Conservation (phyloP, 2,329 filamentous ascomycete species). For the Lachnellula willkommii region DNA sequence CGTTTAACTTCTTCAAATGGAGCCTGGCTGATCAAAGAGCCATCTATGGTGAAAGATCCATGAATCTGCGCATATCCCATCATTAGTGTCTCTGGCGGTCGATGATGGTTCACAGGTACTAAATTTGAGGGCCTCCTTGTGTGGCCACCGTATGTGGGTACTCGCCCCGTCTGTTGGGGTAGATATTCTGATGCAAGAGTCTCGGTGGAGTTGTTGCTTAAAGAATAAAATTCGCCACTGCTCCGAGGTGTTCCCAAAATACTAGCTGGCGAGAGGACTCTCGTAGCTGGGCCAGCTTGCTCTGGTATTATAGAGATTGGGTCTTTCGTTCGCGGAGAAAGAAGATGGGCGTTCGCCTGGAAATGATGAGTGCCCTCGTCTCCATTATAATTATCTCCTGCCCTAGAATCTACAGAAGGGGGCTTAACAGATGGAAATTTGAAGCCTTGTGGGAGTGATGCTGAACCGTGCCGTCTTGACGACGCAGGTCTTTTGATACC, state of each 20-base stretch:
- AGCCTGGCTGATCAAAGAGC: slow-evolving; percentile 80
- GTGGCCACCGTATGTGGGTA: slow-evolving; percentile 39
- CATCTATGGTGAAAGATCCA: slow-evolving; percentile 86
- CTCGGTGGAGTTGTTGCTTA: slow-evolving; percentile 93
- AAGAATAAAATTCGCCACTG: slow-evolving; percentile 89
- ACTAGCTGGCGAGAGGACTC: slow-evolving; percentile 73
- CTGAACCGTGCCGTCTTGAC: slow-evolving; percentile 30
- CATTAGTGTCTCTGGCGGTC: slow-evolving; percentile 74
- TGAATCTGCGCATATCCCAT: slow-evolving; percentile 97
- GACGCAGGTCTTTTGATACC: slow-evolving; percentile 33
- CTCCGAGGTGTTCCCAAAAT: slow-evolving; percentile 75
- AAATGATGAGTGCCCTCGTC: slow-evolving; percentile 3
- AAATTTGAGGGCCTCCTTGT: slow-evolving; percentile 41
- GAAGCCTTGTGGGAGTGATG: slow-evolving; percentile 41
- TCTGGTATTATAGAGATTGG: slow-evolving; percentile 49
- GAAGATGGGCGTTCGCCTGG: slow-evolving; percentile 16
- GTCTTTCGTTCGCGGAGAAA: slow-evolving; percentile 28
- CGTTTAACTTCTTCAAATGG: slow-evolving; percentile 95
- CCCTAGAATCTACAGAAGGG: slow-evolving; percentile 23
- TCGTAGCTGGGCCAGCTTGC: slow-evolving; percentile 51
- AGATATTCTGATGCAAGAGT: slow-evolving; percentile 88
- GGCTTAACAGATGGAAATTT: slow-evolving; percentile 48
- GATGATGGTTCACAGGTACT: slow-evolving; percentile 38
- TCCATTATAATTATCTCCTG: slow-evolving; percentile 6
- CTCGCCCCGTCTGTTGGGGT: slow-evolving; percentile 42